These are phyloP conservation scores for Epichloe typhina DNA, from an alignment of 2,329 filamentous ascomycete genomes.

Conservation along the genomic window DNA sequence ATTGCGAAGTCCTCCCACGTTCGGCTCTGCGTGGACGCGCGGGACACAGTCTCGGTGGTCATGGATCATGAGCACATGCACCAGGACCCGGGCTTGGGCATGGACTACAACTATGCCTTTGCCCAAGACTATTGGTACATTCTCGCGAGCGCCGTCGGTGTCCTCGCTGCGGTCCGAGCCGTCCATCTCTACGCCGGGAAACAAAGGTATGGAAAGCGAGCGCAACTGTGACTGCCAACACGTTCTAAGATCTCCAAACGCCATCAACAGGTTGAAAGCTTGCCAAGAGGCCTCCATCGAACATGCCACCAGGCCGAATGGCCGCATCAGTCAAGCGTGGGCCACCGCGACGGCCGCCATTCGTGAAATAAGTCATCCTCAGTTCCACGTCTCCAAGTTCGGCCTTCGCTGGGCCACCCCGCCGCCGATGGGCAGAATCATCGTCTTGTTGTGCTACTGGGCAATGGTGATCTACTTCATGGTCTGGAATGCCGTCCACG, in stretches of 20 bases:
- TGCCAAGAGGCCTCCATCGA: constrained; percentile 28
- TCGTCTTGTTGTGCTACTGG: constrained; percentile 45
- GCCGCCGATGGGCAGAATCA: constrained; percentile 41
- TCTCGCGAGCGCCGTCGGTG: constrained; percentile 33
- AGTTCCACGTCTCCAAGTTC: constrained; percentile 33
- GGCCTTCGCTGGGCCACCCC: constrained; percentile 43
- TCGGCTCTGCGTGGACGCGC: background rate
- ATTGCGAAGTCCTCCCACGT: background rate
- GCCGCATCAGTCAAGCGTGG: constrained; percentile 34
- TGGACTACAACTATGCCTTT: constrained; percentile 34
- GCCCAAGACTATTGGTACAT: constrained; percentile 48
- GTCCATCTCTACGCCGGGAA: constrained; percentile 30
- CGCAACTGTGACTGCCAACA: background rate
- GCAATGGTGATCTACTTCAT: constrained; percentile 45
- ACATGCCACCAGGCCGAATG: constrained; percentile 39
- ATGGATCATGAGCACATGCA: constrained; percentile 22
- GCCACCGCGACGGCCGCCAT: constrained; percentile 44
- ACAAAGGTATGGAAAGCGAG: constrained; percentile 22
- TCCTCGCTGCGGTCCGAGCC: constrained; percentile 26
- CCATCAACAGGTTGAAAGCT: constrained; percentile 29
- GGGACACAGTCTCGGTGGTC: background rate
- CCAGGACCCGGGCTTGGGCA: constrained; percentile 22
- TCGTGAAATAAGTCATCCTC: constrained; percentile 44
- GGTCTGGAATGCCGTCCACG: constrained; percentile 31
- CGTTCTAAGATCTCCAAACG: background rate